Evolutionary conservation across 129 eudicot species (phyloP).

Genomic region (Pseudognaphalium luteoalbum): DNA sequence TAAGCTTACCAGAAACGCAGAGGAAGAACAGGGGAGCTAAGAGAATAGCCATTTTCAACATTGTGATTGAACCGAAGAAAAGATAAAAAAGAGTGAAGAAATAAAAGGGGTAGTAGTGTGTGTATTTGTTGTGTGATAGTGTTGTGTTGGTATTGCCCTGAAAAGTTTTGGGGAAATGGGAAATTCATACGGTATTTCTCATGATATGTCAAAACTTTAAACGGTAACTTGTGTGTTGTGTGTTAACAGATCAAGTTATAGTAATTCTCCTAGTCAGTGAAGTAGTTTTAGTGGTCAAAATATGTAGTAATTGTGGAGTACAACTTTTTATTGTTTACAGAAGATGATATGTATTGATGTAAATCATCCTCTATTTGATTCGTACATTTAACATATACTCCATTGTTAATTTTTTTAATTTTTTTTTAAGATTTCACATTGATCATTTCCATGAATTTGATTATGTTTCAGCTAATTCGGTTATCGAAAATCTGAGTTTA

Average conservation of each 20-base stretch:
- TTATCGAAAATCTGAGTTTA: too few relatives aligned
- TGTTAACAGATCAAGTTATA: not conserved
- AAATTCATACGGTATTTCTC: slow-evolving; percentile 12
- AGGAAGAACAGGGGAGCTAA: slow-evolving; percentile 40
- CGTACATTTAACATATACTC: too few relatives aligned
- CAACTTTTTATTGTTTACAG: too few relatives aligned
- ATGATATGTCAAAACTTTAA: slow-evolving; percentile 13
- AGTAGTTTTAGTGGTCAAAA: too few relatives aligned
- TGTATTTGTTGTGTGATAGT: not conserved
- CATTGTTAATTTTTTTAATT: too few relatives aligned
- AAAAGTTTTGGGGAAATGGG: slow-evolving; percentile 35
- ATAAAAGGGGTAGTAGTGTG: not conserved
- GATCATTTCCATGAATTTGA: too few relatives aligned
- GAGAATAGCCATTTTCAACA: slow-evolving; percentile 42
- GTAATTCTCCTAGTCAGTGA: not conserved
- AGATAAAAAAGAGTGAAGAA: not conserved
- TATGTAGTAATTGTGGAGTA: too few relatives aligned
- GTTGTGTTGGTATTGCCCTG: slow-evolving; percentile 17
- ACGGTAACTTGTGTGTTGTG: slow-evolving; percentile 28
- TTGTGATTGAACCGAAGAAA: slow-evolving; percentile 28
- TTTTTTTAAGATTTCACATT: too few relatives aligned
- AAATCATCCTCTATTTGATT: too few relatives aligned
- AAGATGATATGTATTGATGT: too few relatives aligned
- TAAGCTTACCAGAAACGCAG: slow-evolving; percentile 40
- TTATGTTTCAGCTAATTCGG: too few relatives aligned